Percentiles rank a stretch among this genome's conserved stretches.
These are phyloP conservation scores for Chrysopogon serrulatus DNA, from an alignment of 176 grass and related monocot genomes.

Conservation along the genomic window DNA sequence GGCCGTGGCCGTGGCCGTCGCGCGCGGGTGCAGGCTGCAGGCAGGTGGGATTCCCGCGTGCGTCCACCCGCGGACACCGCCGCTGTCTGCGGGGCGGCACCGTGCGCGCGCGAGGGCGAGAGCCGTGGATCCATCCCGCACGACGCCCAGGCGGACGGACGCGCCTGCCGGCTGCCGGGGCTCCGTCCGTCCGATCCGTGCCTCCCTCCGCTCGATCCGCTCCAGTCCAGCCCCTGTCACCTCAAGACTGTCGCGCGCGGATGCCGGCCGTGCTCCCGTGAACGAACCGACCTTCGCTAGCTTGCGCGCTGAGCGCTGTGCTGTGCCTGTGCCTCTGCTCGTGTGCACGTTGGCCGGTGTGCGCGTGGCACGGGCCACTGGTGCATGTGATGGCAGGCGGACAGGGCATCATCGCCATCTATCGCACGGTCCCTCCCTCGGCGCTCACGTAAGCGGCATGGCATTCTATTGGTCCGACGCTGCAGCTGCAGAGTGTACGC, in stretches of 20 bases:
- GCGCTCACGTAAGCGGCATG: not conserved
- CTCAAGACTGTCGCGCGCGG: slow-evolving; percentile 8
- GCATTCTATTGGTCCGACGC: not conserved
- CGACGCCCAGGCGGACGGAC: no score
- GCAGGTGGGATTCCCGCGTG: not conserved
- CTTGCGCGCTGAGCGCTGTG: not conserved
- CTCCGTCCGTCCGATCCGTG: not conserved
- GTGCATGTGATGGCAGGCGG: no score
- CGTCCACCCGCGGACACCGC: slow-evolving; percentile 24
- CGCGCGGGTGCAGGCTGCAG: not conserved
- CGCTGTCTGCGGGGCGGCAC: slow-evolving; percentile 32
- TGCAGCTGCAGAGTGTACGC: not conserved
- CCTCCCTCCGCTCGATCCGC: not conserved
- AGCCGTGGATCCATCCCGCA: not conserved
- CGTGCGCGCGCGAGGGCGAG: not conserved
- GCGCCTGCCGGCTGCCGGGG: not conserved
- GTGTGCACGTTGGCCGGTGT: not conserved
- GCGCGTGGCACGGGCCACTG: not conserved
- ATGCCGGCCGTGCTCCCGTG: slow-evolving; percentile 32
- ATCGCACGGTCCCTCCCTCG: no score
- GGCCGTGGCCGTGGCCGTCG: not conserved
- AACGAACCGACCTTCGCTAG: slow-evolving; percentile 4
- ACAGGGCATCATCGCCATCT: not conserved
- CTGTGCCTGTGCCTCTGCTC: not conserved
- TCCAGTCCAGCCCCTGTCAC: not conserved